These are phyloP conservation scores for Papiliotrema fonsecae DNA, from an alignment of 1,284 basidiomycete species.

Conservation along the genomic window DNA sequence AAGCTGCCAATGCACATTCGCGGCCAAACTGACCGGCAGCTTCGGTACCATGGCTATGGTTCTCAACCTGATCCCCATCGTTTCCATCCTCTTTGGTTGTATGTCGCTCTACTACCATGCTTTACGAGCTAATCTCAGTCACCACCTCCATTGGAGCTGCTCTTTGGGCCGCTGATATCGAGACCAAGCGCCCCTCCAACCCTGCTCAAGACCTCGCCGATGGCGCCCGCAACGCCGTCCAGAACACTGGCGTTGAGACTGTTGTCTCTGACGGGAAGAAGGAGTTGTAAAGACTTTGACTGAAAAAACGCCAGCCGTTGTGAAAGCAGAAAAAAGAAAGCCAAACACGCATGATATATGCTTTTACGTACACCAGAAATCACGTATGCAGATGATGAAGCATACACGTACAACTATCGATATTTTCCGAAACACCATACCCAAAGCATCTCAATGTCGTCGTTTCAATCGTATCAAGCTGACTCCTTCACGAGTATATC, in stretches of 20 bases:
- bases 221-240: constrained; percentile 1
- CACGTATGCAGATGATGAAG: no score
- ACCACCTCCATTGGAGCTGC: constrained; percentile 59
- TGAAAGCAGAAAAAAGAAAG: no score
- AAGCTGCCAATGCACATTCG: no score
- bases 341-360: no score
- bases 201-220: constrained; percentile 3
- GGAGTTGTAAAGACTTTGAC: constrained; percentile 8
- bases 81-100: constrained; percentile 55
- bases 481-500: constrained; percentile 42
- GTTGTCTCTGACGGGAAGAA: constrained; percentile 5
- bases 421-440: no score
- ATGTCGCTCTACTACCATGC: constrained; percentile 24
- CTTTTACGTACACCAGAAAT: no score
- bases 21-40: constrained; percentile 43
- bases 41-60: constrained; percentile 61
- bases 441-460: constrained; percentile 16
- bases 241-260: background rate
- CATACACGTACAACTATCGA: no score
- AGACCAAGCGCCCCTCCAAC: constrained; percentile 14
- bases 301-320: no score
- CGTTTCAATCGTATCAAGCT: constrained; percentile 35
- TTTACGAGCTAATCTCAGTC: constrained; percentile 16
- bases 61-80: constrained; percentile 61
- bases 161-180: constrained; percentile 60